Conservation (phyloP, 192 early-diverging fungal species). For the Coemansia asiatica region DNA sequence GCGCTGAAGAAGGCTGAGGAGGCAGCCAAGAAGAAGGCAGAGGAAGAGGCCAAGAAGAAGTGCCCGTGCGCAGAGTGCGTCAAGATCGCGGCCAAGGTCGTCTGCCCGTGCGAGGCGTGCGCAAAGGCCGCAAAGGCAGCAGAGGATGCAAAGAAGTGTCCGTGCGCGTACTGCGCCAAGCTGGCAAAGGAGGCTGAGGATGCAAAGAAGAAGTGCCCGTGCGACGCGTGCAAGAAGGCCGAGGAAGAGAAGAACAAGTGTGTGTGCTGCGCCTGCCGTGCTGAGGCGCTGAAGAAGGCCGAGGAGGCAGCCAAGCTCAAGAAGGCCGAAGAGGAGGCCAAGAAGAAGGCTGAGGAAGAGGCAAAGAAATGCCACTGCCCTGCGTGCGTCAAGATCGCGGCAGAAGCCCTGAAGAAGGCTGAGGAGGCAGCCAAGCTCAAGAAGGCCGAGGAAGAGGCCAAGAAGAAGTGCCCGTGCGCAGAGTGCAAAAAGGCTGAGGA, state of each 20-base stretch:
- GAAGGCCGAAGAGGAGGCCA: slow-evolving; percentile 12
- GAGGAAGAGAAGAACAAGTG: slow-evolving; percentile 21
- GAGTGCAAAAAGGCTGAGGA: too few species aligned
- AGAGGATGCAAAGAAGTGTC: slow-evolving; percentile 24
- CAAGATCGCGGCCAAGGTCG: background rate
- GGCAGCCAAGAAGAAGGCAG: slow-evolving; percentile 33
- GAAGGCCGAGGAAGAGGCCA: too few species aligned
- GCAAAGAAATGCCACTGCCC: background rate
- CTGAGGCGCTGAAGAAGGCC: slow-evolving; percentile 20
- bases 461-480: too few species aligned
- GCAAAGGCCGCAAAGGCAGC: slow-evolving; percentile 8
- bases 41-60: slow-evolving; percentile 16
- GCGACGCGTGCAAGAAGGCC: slow-evolving; percentile 21
- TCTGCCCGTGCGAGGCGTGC: slow-evolving; percentile 12
- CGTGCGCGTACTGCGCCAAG: slow-evolving; percentile 16
- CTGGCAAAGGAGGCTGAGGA: slow-evolving; percentile 12
- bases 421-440: slow-evolving; percentile 27
- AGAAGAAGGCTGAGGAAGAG: slow-evolving; percentile 11
- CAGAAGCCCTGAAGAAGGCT: slow-evolving; percentile 26
- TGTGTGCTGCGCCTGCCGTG: slow-evolving; percentile 14
- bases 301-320: background rate
- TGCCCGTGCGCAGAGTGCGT: slow-evolving; percentile 26
- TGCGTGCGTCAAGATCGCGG: background rate
- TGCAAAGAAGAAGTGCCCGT: slow-evolving; percentile 33
- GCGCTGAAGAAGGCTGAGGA: slow-evolving; percentile 19